Evolutionary conservation across 2,329 filamentous ascomycete species (phyloP).

Genomic region (Ophiostoma pallidulum): DNA sequence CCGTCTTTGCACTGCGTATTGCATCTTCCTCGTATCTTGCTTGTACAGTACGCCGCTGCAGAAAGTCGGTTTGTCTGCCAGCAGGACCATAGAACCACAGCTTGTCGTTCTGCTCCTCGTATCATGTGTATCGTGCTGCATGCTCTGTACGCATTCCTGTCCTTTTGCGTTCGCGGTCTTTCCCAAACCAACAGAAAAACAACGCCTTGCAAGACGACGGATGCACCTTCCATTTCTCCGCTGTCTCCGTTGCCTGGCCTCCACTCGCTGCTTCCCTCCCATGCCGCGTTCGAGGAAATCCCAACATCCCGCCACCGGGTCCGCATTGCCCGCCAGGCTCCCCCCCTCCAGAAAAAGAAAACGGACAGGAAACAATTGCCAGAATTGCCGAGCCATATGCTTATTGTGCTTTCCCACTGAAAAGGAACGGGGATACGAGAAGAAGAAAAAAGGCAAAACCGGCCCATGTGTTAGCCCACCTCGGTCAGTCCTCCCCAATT

Average conservation of each 20-base stretch:
- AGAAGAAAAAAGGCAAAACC: neutral
- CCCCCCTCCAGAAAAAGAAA: neutral
- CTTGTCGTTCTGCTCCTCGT: too few relatives aligned
- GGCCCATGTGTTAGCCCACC: constrained; percentile 11
- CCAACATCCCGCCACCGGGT: constrained; percentile 10
- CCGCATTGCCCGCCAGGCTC: too few relatives aligned
- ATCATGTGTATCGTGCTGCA: too few relatives aligned
- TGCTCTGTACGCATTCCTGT: too few relatives aligned
- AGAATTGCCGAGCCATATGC: constrained; percentile 1
- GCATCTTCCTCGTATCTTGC: too few relatives aligned
- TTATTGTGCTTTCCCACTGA: neutral
- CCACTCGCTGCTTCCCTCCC: constrained; percentile 1
- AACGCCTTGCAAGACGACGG: too few relatives aligned
- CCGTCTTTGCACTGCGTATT: too few relatives aligned
- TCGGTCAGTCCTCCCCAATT: neutral
- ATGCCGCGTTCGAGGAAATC: constrained; percentile 9
- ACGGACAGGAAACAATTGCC: neutral
- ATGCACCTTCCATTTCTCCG: neutral
- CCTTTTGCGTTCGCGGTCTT: too few relatives aligned
- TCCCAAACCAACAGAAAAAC: too few relatives aligned
- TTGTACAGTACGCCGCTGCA: too few relatives aligned
- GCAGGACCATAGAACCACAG: too few relatives aligned
- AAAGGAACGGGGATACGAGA: neutral
- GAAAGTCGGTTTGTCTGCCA: too few relatives aligned
- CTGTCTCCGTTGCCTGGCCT: neutral